These are phyloP conservation scores for Rhizopogon rudus DNA, from an alignment of 768 basidiomycete species.

Conservation along the genomic window DNA sequence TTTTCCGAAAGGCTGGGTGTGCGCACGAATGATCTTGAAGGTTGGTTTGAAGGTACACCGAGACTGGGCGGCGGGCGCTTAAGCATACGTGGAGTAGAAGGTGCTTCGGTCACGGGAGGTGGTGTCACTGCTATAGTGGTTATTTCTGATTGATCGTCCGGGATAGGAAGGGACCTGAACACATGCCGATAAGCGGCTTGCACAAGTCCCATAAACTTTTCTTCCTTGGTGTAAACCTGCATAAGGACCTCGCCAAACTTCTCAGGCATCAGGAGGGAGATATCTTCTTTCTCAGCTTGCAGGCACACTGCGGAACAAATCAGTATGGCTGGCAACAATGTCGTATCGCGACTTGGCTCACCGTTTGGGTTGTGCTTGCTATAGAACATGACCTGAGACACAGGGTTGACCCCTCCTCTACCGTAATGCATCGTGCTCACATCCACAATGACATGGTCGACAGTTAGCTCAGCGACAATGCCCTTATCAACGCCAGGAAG, in stretches of 20 bases:
- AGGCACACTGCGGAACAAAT: slow-evolving; percentile 31
- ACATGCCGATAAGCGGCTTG: slow-evolving; percentile 62
- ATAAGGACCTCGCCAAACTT: slow-evolving; percentile 68
- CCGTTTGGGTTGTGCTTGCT: slow-evolving; percentile 57
- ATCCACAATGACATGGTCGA: slow-evolving; percentile 59
- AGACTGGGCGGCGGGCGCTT: slow-evolving; percentile 12
- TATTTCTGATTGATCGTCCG: slow-evolving; percentile 1
- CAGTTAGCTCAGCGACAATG: slow-evolving; percentile 31
- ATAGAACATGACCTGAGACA: slow-evolving; percentile 70
- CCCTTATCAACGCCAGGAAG: slow-evolving; percentile 21
- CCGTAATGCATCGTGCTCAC: slow-evolving; percentile 71
- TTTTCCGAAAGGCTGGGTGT: slow-evolving; percentile 33
- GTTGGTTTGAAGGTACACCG: neutral
- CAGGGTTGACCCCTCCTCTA: slow-evolving; percentile 64
- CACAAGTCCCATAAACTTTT: slow-evolving; percentile 49
- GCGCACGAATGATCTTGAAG: slow-evolving; percentile 16
- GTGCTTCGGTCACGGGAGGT: slow-evolving; percentile 33
- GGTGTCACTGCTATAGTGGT: slow-evolving; percentile 12
- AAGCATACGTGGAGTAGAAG: slow-evolving; percentile 30
- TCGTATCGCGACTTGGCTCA: slow-evolving; percentile 24
- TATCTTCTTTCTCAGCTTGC: slow-evolving; percentile 47
- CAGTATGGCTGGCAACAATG: neutral
- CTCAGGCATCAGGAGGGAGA: slow-evolving; percentile 60
- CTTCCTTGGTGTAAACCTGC: slow-evolving; percentile 66
- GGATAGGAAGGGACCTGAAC: slow-evolving; percentile 16